Evolutionary conservation across 192 early-diverging fungal species (phyloP), one percentile per base, ranked within the genome.

Genomic region (Lunasporangiospora selenospora): DNA sequence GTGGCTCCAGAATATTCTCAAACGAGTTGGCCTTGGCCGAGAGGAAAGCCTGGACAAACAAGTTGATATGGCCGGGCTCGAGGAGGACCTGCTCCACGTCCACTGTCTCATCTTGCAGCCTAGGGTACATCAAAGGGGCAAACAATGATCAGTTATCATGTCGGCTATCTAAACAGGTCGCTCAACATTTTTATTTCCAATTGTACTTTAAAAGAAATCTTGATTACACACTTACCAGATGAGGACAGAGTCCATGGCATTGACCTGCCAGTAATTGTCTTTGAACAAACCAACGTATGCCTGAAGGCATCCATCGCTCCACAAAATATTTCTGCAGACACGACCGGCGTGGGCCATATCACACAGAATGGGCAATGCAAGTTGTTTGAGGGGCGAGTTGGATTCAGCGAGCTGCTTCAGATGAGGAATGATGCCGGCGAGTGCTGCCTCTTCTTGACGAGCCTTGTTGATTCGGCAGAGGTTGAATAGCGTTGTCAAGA

Each of bases 321-420:
- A 82, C 18, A 88, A 59, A 26, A 77, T 53, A 23, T 79, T 63
- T 19, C 82, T 57, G 47, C 81, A 84, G 19, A 41, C 62, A 11
- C 64, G 47, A 16, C 81, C 83, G 9, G 76, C 82, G 50, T 88
- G 85, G 0, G 82, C 82, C 64, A 88, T 58, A 38, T 88, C 87
- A 40, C 82, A 84, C 19, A 88, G 53, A 24, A 88, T 78, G 12
- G 87, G 85, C 0, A 88, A 51, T 10, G 87, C 85, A 53, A 88
- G 86, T 49, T 88, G 80, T 46, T 82, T 87, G 18, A 88, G 63
- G 2, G 86, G 82, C 8, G 69, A 71, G 8, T 65, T 67, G 8
- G 54, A 75, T 31, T 67, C 44, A 6, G 81, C 76, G 47, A 82
- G 77, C 12, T 62, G 50, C 52, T 83, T 78, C 23, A 88, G 62